Conservation (phyloP, 176 grass and related monocot species). For the Poa annua region DNA sequence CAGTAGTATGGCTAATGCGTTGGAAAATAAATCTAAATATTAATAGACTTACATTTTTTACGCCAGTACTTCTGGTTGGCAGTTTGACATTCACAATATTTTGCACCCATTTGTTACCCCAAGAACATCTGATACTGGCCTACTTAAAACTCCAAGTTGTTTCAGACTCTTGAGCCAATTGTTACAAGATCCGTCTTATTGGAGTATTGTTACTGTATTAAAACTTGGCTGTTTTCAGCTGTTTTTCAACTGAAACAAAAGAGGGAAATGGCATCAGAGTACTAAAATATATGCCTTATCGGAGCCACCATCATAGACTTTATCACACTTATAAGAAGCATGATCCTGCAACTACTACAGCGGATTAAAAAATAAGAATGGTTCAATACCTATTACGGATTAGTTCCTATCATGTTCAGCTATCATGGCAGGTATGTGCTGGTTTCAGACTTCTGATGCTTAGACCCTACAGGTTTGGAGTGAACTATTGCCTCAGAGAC, state of each 20-base stretch:
- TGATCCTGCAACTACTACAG: neutral
- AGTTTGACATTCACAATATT: neutral
- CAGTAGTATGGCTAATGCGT: too few species aligned
- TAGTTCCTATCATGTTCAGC: constrained; percentile 61
- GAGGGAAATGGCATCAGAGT: neutral
- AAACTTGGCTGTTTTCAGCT: neutral
- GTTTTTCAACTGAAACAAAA: neutral
- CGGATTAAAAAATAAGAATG: neutral
- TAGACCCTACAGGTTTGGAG: constrained; percentile 58
- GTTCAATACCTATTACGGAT: constrained; percentile 48
- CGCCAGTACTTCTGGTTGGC: neutral
- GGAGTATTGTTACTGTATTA: constrained; percentile 3
- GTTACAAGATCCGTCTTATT: constrained; percentile 70
- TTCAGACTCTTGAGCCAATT: constrained; percentile 42
- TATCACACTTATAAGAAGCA: constrained; percentile 2
- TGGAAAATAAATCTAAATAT: too few species aligned
- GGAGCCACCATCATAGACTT: constrained; percentile 6
- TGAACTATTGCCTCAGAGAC: constrained; percentile 51
- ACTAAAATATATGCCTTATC: constrained; percentile 23
- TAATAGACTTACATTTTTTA: neutral
- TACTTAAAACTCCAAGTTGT: too few species aligned
- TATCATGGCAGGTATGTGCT: constrained; percentile 55
- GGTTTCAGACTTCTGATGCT: constrained; percentile 49
- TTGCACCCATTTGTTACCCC: neutral
- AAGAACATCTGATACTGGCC: neutral